Base-by-base conservation (phyloP, 768 basidiomycete genomes). In the Termitomyces sp. region DNA sequence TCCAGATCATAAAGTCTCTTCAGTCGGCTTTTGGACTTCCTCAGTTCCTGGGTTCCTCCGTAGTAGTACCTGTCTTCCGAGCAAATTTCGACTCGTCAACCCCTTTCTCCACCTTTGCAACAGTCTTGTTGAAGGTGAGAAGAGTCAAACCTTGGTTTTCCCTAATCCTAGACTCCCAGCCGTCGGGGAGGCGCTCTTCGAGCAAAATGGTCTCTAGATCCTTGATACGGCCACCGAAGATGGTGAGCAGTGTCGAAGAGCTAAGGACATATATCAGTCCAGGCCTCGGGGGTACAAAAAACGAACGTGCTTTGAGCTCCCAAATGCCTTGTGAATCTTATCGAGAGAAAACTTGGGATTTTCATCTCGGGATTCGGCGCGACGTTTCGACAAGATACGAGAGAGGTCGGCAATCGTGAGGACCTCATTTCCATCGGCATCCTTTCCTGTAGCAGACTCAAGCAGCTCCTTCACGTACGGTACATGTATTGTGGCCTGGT, bases 101-200 rank as follows among this genome's bases (percentile, higher is more conserved):
- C 4, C 72, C 75, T 0, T 67, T 59, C 66, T 80, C 82, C 38
- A 84, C 73, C 61, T 73, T 74, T 11, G 77, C 45, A 16, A 79
- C 80, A 0, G 79, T 79, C 3, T 44, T 49, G 67, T 91, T 89
- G 75, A 90, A 84, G 9, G 70, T 69, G 13, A 74, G 50, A 7
- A 92, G 72, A 0, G 90, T 90, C 38, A 91, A 71, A 0, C 91
- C 90, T 57, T 79, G 74, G 0, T 74, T 81, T 39, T 78, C 73
- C n/a, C 80, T 76, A 35, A 84, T 71, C 15, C 81, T 74, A 0
- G 90, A 79, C 68, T 91, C 89, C 88, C 89, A 92, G 22, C 84
- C 84, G 0, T 87, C 79, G 0, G 87, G 86, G 36, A 93, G 68
- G 16, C 89, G 82, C 64, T 93, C 91, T 49, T 93, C 88, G 9